A percentile compares a stretch with the other conserved stretches of the same genome.
Evolutionary conservation across 495 filamentous ascomycete species (phyloP).

Genomic region (Trichoderma erinaceum): DNA sequence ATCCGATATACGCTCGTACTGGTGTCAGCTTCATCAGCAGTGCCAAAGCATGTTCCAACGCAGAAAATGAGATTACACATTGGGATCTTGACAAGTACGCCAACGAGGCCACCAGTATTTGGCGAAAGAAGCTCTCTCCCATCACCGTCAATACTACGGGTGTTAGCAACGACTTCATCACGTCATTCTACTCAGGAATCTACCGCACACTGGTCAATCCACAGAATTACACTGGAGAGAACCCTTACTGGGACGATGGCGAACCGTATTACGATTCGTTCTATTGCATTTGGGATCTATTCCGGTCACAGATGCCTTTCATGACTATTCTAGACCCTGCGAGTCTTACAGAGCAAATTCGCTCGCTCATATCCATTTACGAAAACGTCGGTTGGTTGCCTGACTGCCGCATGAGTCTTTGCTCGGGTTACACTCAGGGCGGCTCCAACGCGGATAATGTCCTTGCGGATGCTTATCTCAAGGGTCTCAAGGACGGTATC

Average conservation of each 20-base stretch:
- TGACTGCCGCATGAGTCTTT: constrained; percentile 58
- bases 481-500: constrained; percentile 55
- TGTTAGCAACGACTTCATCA: constrained; percentile 49
- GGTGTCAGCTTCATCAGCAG: constrained; percentile 66
- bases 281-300: constrained; percentile 75
- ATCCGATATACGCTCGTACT: constrained; percentile 54
- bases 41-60: constrained; percentile 59
- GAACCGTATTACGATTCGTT: constrained; percentile 81
- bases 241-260: constrained; percentile 61
- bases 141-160: constrained; percentile 52
- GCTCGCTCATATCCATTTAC: constrained; percentile 68
- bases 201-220: constrained; percentile 69
- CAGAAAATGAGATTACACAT: constrained; percentile 59
- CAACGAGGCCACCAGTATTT: constrained; percentile 47
- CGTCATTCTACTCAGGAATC: constrained; percentile 63
- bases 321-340: constrained; percentile 62
- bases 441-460: constrained; percentile 77
- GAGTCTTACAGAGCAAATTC: constrained; percentile 59
- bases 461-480: constrained; percentile 63
- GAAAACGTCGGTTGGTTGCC: constrained; percentile 62
- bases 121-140: constrained; percentile 57
- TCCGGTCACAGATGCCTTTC: constrained; percentile 63
- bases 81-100: constrained; percentile 57
- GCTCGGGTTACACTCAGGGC: constrained; percentile 69
- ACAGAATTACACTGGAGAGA: constrained; percentile 76